phyloP scores from a whole-genome alignment of 2,329 filamentous ascomycete genomes.

The Aciculosporium take region DNA sequence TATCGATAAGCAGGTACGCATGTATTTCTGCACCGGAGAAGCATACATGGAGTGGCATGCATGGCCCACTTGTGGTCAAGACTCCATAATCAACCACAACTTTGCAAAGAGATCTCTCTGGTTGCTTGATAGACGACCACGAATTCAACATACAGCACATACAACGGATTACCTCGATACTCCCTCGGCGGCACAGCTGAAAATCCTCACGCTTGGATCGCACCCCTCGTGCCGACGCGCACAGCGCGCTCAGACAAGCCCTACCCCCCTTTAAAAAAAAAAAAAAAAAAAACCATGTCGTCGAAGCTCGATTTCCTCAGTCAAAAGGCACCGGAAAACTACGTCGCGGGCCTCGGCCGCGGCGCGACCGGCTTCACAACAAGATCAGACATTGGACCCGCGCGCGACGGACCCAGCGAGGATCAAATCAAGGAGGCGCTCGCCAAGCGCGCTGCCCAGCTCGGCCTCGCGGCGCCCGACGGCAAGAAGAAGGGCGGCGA shows the following conservation, averaged over 20 bases:
- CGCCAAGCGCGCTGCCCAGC: conserved; percentile 76
- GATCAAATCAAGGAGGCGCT: conserved; percentile 98
- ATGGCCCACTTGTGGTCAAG: neutral
- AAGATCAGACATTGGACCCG: conserved; percentile 87
- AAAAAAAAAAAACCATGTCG: conserved; percentile 23
- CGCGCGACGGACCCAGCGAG: conserved; percentile 86
- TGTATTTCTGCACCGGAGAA: no score
- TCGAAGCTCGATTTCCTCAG: conserved; percentile 66
- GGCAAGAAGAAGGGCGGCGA: no score
- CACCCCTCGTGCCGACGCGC: no score
- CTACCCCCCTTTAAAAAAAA: no score
- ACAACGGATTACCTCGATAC: no score
- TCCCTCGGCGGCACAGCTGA: neutral
- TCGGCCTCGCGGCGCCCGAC: conserved; percentile 59
- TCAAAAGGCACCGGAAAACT: conserved; percentile 74
- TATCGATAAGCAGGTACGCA: conserved; percentile 15
- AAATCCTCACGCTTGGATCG: neutral
- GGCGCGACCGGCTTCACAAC: conserved; percentile 98
- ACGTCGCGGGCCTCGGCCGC: conserved; percentile 91
- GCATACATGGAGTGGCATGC: neutral
- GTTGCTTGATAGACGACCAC: no score
- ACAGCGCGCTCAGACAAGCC: conserved; percentile 4
- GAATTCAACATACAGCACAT: no score
- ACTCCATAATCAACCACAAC: no score
- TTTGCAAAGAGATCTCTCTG: no score